Base-by-base conservation (phyloP, 139 green algal genomes). In the Tetradesmus obliquus region DNA sequence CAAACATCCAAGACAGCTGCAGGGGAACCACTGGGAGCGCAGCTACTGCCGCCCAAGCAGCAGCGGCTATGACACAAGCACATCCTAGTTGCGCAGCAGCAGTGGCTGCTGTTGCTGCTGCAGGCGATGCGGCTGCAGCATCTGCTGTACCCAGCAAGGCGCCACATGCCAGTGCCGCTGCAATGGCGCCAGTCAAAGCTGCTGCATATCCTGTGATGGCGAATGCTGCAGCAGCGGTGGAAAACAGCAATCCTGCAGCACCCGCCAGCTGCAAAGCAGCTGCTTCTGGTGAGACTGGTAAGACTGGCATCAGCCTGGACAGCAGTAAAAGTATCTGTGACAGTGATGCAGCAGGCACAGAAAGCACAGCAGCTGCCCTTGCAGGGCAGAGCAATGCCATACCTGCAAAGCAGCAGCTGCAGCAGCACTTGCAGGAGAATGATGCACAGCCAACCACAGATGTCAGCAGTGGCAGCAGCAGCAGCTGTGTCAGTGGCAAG, bases 51-150 rank as follows among this genome's bases (percentile, higher is more conserved):
- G n/a, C n/a, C 57, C 22, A 76, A 53, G 83, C n/a, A 72, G 57
- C 55, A 88, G 83, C 54, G 72, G 55, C 55, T 72, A 69, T 87
- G 82, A 71, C 82, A 17, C 82, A 87, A 12, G 55, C 60, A 10
- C 3, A 72, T 55, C 54, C 82, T 80, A 60, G 57, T 4, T 20
- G 12, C 20, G 54, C 12, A 13, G 24, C 58, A n/a, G 84, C 3
- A 55, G 58, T 55, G 57, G 60, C 58, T 80, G 51, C 84, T 88
- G 58, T 51, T 81, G 60, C 60, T 74, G 83, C 55, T n/a, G 54
- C n/a, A n/a, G 83, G 55, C 0, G 6, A 15, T 9, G 13, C n/a
- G 20, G 83, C 22, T 79, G 55, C 83, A 22, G 83, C 83, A 55
- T 22, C 20, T 79, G 55, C 55, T 79, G 83, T 51, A 69, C 6